Evolutionary conservation across 441 rosid genomes (phyloP), one percentile per base, ranked within the genome.

Genomic region (Viola pubescens): DNA sequence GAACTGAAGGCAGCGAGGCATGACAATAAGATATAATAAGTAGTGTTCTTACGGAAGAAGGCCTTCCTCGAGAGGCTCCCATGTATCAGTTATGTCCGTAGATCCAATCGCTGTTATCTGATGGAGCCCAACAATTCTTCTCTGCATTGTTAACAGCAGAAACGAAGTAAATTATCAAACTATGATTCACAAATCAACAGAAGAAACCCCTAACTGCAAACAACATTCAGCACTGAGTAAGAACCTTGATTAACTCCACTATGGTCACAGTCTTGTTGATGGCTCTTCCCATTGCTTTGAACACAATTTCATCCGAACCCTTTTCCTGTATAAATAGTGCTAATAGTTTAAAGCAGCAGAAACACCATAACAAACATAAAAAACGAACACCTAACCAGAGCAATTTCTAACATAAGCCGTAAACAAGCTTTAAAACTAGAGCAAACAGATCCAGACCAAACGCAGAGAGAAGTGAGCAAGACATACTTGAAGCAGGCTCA

Each of bases 231-330:
- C 45, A 65, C 5, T 19, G 3, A 42, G 46, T 9, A 37, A 56
- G 19, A 38, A 63, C 98, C 89, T 89, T 89, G 53, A 92, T 83
- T 12, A 92, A 75, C 81, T 92, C 98, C 74, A 81, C 97, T 9
- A 88, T 88, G 44, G 84, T 83, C 55, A 90, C 92, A 60, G 88
- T 89, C 82, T 94, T 94, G 72, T 82, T 89, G 68, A 94, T 94
- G 72, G 98, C 98, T 75, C 92, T 82, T 62, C 97, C 97, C 96
- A 94, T 89, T 49, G 98, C 98, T 81, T 94, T 94, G 69, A 94
- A 82, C 14, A 81, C 77, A 68, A 94, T 78, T 75, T 88, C 91
- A 70, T 74, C 67, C 1, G 89, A 80, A 14, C 86, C 89, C 51
- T 82, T 88, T 19, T 94, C 98, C 98, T 92, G 61, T 49, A 60